Percentiles rank a stretch among this genome's conserved stretches.
Conservation (phyloP, 2,329 filamentous ascomycete genomes). For the Penicillium rolfsii region DNA sequence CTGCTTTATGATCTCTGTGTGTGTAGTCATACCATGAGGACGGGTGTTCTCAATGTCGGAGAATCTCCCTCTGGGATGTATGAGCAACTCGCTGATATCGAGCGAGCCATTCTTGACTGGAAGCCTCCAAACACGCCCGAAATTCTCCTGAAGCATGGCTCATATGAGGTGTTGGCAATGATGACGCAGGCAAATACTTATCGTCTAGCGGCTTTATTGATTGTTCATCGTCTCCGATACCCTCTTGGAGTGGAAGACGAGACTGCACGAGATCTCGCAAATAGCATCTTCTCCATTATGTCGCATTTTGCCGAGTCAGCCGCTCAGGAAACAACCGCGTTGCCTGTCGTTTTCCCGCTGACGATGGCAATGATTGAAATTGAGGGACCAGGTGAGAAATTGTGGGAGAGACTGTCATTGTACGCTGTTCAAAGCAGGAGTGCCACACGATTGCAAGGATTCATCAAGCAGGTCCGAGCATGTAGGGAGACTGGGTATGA, state of each 20-base stretch:
- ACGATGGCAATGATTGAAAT: constrained; percentile 32
- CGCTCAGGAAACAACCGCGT: constrained; percentile 17
- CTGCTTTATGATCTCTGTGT: constrained; percentile 39
- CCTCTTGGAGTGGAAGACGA: constrained; percentile 37
- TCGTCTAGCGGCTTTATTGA: constrained; percentile 32
- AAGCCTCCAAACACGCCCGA: constrained; percentile 20
- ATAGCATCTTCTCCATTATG: constrained; percentile 28
- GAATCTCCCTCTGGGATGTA: constrained; percentile 14
- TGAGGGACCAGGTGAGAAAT: constrained; percentile 23
- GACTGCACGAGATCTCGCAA: constrained; percentile 24
- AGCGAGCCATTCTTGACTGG: constrained; percentile 24
- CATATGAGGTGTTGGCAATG: constrained; percentile 34
- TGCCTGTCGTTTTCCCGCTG: constrained; percentile 31
- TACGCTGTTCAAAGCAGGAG: constrained; percentile 26
- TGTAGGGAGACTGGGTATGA: constrained; percentile 23
- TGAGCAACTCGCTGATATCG: constrained; percentile 25
- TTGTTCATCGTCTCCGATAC: constrained; percentile 38
- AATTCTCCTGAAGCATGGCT: constrained; percentile 25
- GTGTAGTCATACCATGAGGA: constrained; percentile 26
- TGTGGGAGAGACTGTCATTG: constrained; percentile 25
- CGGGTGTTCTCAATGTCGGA: constrained; percentile 5
- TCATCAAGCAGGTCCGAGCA: constrained; percentile 26
- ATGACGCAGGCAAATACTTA: constrained; percentile 38
- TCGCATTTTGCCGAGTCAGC: constrained; percentile 24
- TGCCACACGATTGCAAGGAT: constrained; percentile 25